These are phyloP conservation scores for Rhexocercosporidium sp. DNA, from an alignment of 2,329 filamentous ascomycete genomes.

Conservation along the genomic window DNA sequence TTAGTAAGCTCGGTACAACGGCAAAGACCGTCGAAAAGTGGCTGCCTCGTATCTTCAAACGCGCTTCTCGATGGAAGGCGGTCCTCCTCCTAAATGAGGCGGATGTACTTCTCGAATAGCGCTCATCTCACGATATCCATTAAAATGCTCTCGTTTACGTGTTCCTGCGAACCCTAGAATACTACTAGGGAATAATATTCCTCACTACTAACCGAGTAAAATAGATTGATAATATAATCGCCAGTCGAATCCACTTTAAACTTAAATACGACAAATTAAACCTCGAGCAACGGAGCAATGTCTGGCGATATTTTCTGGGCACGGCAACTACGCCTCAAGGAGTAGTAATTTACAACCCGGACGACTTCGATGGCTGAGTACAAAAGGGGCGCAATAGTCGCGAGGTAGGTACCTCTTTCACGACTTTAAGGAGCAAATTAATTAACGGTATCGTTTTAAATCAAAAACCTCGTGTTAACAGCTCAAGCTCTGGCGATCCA, in stretches of 20 bases:
- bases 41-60: conserved; percentile 52
- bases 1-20: conserved; percentile 4
- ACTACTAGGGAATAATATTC: conserved; percentile 46
- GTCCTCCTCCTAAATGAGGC: conserved; percentile 32
- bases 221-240: neutral
- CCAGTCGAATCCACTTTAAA: neutral
- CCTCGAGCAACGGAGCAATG: neutral
- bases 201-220: conserved; percentile 42
- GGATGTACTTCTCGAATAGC: conserved; percentile 26
- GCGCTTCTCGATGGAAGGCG: conserved; percentile 45
- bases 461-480: neutral
- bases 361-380: too few relatives aligned
- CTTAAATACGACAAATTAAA: neutral
- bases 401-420: neutral
- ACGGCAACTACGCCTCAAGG: neutral
- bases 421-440: neutral
- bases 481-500: neutral
- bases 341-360: too few relatives aligned
- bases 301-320: neutral
- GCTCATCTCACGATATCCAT: conserved; percentile 9
- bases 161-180: conserved; percentile 46
- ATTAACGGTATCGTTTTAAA: neutral
- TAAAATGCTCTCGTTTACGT: conserved; percentile 29
- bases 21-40: conserved; percentile 40
- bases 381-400: neutral